Base-by-base conservation (phyloP, 1,284 basidiomycete genomes). In the Malassezia sympodialis region DNA sequence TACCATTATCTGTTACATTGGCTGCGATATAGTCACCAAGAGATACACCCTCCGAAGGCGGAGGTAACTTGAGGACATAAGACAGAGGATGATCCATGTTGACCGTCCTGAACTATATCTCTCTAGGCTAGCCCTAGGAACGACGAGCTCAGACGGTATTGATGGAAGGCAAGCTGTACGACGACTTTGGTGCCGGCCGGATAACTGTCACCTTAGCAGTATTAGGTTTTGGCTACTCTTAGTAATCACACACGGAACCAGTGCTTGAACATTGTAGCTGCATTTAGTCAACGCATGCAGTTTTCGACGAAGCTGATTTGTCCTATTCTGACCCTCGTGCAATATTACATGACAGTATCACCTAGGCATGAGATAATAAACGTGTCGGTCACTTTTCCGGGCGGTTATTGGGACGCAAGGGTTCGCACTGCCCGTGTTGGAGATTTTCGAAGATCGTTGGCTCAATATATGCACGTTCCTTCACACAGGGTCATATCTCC, bases 1-100 rank as follows among this genome's bases (percentile, higher is more conserved):
- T 44, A 49, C 70, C 70, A 56, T 66, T 69, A 56, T 74, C 72
- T n/a, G 70, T 73, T 51, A 74, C 58, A 37, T 72, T 53, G 21
- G 62, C 55, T 21, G 72, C 72, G 10, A 74, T 53, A 55, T 68
- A 62, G 42, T 74, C 72, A 42, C 72, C 72, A 10, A 74, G 65
- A 50, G 72, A 72, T 26, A 44, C 55, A 10, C 59, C 66, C 32
- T 59, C 60, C 19, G 63, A 58, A 24, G 62, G 60, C 24, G 53
- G 53, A 23, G 71, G 68, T 11, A 73, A 57, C 41, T 61, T 59
- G 43, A 69, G 68, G 24, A 73, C 32, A 58, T 65, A 73, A 49
- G 63, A 65, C 11, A 73, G 60, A 10, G 71, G 71, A 32, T 63
- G 66, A 34, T 72, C 61, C 14, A 68, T 63, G 57, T 65, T 65